phyloP scores from a whole-genome alignment of 1,284 basidiomycete genomes.

The Cryptococcus sp. region DNA sequence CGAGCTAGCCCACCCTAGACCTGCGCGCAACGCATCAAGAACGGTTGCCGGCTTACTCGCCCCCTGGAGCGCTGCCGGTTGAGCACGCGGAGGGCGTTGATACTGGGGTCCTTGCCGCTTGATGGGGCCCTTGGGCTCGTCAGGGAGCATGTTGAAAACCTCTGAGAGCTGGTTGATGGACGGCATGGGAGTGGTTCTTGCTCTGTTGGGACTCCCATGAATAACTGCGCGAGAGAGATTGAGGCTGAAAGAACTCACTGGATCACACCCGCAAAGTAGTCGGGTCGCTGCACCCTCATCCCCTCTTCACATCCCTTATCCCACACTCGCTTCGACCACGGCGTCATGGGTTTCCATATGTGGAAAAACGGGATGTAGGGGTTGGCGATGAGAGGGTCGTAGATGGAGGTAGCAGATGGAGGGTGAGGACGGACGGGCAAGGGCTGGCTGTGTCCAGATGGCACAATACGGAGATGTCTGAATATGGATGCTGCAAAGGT shows the following conservation, averaged over 20 bases:
- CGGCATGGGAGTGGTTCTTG: slow-evolving; percentile 42
- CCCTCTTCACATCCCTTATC: slow-evolving; percentile 41
- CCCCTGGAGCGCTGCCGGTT: neutral
- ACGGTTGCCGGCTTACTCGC: slow-evolving; percentile 6
- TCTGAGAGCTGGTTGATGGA: slow-evolving; percentile 37
- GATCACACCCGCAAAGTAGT: slow-evolving; percentile 81
- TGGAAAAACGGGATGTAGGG: slow-evolving; percentile 85
- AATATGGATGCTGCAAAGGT: slow-evolving; percentile 62
- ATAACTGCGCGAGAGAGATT: neutral
- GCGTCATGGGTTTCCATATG: slow-evolving; percentile 83
- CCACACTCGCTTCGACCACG: slow-evolving; percentile 54
- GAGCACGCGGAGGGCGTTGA: slow-evolving; percentile 16
- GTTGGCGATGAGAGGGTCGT: slow-evolving; percentile 48
- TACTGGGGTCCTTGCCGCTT: slow-evolving; percentile 45
- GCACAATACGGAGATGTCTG: slow-evolving; percentile 68
- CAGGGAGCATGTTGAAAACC: slow-evolving; percentile 39
- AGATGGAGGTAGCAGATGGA: slow-evolving; percentile 20
- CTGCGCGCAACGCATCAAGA: neutral
- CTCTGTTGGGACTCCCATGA: slow-evolving; percentile 21
- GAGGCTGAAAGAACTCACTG: slow-evolving; percentile 58
- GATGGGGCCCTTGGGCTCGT: slow-evolving; percentile 35
- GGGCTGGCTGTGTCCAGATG: slow-evolving; percentile 58
- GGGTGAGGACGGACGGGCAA: slow-evolving; percentile 24
- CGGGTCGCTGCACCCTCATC: slow-evolving; percentile 64
- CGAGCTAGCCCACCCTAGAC: neutral